Base-by-base conservation (phyloP, 768 basidiomycete genomes). In the Termitomyces sp. region DNA sequence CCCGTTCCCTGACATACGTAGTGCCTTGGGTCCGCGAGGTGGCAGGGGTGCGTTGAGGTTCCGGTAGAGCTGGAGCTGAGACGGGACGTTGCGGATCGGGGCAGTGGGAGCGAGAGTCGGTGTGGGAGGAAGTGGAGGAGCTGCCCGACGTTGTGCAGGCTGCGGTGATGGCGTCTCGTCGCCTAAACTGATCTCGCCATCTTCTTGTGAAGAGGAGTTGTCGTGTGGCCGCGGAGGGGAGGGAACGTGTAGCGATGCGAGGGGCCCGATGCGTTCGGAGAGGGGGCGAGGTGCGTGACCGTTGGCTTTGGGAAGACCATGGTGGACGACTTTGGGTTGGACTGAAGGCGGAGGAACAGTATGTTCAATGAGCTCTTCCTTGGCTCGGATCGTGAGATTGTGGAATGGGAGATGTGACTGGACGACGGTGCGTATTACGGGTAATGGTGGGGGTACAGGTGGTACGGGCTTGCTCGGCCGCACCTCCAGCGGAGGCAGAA, bases 131-230 rank as follows among this genome's bases (percentile, higher is more conserved):
- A 22, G 51, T 8, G 30, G n/a, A 2, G 30, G 45, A 1, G 47
- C 55, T 22, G 61, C 42, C 0, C 34, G 60, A 34, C 48, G 46
- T 1, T 58, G 59, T 6, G 49, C 37, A 7, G 57, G 54, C 30
- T 58, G 63, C 1, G 64, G 60, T 0, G 63, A 63, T 0, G 63
- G 55, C 0, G 64, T 61, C 16, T 66, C 62, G 8, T 64, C 64
- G 20, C 63, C 60, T 3, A 63, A 68, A 44, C 66, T 77, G 56
- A 84, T 82, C 66, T 83, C 82, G 4, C 81, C 82, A 44, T 84
- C 82, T 66, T 84, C 82, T 30, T 78, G 79, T 6, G 79, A 76
- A 0, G 69, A 65, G 9, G 70, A 68, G n/a, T 69, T 72, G 59
- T 46, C 61, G 24, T 42, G 62, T 56, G 36, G 56, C 44, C 22